These are phyloP conservation scores for Escallonia rubra DNA, from an alignment of 129 eudicot species.

Conservation along the genomic window DNA sequence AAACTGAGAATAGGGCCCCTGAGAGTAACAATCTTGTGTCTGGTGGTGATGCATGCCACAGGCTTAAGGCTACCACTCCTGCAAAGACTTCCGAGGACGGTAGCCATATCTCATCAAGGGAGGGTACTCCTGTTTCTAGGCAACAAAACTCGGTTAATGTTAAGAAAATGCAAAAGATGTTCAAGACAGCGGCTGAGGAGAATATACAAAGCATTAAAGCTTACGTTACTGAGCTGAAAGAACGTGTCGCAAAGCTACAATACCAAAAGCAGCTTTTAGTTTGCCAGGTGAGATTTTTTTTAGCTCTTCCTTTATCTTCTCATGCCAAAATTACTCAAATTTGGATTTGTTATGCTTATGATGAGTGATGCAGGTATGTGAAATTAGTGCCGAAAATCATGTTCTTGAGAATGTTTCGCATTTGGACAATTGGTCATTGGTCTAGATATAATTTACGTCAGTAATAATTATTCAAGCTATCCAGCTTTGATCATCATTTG, in stretches of 20 bases:
- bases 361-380: too few species aligned
- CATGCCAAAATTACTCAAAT: not conserved
- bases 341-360: not conserved
- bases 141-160: constrained; percentile 54
- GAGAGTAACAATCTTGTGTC: constrained; percentile 24
- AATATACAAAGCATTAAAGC: constrained; percentile 76
- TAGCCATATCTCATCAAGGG: constrained; percentile 24
- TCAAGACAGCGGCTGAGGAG: constrained; percentile 92
- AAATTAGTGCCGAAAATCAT: too few species aligned
- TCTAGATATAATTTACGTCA: not conserved
- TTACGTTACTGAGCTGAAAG: constrained; percentile 89
- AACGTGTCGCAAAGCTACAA: constrained; percentile 90
- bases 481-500: not conserved
- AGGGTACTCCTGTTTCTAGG: constrained; percentile 38
- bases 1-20: constrained; percentile 60
- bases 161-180: constrained; percentile 80
- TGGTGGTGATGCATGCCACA: constrained; percentile 20
- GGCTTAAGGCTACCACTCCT: constrained; percentile 28
- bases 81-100: constrained; percentile 18
- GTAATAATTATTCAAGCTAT: too few species aligned
- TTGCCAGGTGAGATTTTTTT: constrained; percentile 62
- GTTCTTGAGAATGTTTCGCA: not conserved
- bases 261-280: constrained; percentile 96
- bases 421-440: not conserved
- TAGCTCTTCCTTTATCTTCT: not conserved